A percentile compares a stretch with the other conserved stretches of the same genome.
Evolutionary conservation across 352 stramenopile species (phyloP).

Genomic region (Elongisporangium prolatum): DNA sequence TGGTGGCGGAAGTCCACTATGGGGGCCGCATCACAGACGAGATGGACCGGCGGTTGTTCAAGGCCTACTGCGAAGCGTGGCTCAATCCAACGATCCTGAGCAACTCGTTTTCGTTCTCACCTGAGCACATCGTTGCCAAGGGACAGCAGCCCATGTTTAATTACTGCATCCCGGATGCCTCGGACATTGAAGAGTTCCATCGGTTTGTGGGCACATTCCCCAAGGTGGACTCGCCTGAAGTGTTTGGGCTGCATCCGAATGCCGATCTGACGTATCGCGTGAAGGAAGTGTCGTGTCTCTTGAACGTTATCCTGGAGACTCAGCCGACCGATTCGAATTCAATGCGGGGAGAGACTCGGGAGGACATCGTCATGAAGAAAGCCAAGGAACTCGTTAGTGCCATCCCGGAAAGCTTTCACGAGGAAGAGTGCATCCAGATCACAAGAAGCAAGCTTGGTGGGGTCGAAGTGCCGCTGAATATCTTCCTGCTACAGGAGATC

Average conservation of each 20-base stretch:
- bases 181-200: slow-evolving; percentile 59
- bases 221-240: slow-evolving; percentile 71
- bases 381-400: slow-evolving; percentile 44
- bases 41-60: slow-evolving; percentile 69
- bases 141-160: slow-evolving; percentile 29
- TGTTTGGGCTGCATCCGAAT: slow-evolving; percentile 79
- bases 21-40: slow-evolving; percentile 79
- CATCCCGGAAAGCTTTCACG: slow-evolving; percentile 42
- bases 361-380: slow-evolving; percentile 61
- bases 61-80: slow-evolving; percentile 69
- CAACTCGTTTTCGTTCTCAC: slow-evolving; percentile 65
- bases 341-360: slow-evolving; percentile 33
- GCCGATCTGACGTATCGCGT: slow-evolving; percentile 74
- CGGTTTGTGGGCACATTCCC: slow-evolving; percentile 56
- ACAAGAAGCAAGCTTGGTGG: slow-evolving; percentile 55
- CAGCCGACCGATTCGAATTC: slow-evolving; percentile 51
- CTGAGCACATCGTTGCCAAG: slow-evolving; percentile 38
- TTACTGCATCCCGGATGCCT: slow-evolving; percentile 30
- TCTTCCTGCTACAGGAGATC: slow-evolving; percentile 74
- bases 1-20: slow-evolving; percentile 81
- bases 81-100: slow-evolving; percentile 57
- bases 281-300: slow-evolving; percentile 62
- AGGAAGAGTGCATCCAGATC: slow-evolving; percentile 33
- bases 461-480: slow-evolving; percentile 67
- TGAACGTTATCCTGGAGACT: slow-evolving; percentile 62